These are phyloP conservation scores for Hymenoscyphus scutula DNA, from an alignment of 2,329 filamentous ascomycete species.

Conservation along the genomic window DNA sequence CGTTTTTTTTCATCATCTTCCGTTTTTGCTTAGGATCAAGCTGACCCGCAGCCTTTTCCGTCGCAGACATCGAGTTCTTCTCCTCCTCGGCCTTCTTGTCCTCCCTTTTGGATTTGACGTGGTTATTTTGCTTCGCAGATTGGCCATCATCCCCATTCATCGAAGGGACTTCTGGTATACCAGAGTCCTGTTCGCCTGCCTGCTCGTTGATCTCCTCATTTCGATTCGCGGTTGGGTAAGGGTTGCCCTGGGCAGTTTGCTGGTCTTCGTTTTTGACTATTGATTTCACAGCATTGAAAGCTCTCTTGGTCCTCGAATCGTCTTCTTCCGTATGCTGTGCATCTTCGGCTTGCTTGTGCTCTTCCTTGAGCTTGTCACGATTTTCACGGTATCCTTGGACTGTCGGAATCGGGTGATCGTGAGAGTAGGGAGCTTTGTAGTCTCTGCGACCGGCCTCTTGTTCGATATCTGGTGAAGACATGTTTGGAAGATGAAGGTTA, in stretches of 20 bases:
- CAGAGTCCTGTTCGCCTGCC: slow-evolving; percentile 21
- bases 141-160: slow-evolving; percentile 9
- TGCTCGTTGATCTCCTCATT: slow-evolving; percentile 17
- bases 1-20: slow-evolving; percentile 30
- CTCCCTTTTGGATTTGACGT: neutral
- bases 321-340: slow-evolving; percentile 30
- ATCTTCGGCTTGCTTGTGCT: slow-evolving; percentile 24
- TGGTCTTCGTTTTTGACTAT: slow-evolving; percentile 30
- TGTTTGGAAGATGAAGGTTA: neutral
- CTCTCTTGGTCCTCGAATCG: slow-evolving; percentile 26
- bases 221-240: slow-evolving; percentile 28
- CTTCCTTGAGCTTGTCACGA: slow-evolving; percentile 24
- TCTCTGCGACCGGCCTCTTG: slow-evolving; percentile 27
- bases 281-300: slow-evolving; percentile 24
- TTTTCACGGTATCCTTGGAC: slow-evolving; percentile 30
- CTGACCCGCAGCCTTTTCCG: slow-evolving; percentile 26
- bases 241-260: slow-evolving; percentile 21
- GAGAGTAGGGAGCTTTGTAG: slow-evolving; percentile 29
- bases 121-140: slow-evolving; percentile 2
- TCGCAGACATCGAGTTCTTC: slow-evolving; percentile 18
- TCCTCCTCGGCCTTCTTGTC: neutral
- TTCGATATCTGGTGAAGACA: slow-evolving; percentile 22
- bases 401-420: slow-evolving; percentile 30
- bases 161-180: slow-evolving; percentile 17
- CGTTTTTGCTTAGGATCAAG: slow-evolving; percentile 29